Conservation (phyloP, 257 asterid genomes). For the Scutellaria barbata region DNA sequence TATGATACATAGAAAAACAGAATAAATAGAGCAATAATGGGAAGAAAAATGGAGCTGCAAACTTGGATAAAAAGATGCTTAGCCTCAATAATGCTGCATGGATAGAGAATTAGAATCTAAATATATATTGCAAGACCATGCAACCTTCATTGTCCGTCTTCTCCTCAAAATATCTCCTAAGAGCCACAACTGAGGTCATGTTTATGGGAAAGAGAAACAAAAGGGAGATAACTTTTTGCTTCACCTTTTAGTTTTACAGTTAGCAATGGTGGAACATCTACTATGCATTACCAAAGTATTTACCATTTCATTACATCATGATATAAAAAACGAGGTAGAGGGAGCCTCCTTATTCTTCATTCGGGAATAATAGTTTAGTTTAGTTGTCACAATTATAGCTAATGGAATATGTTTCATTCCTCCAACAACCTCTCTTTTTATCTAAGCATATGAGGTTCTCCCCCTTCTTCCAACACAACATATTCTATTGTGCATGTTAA, state of each 20-base stretch:
- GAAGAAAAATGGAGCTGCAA: constrained; percentile 44
- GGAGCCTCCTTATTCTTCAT: neutral
- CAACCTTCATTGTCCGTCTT: constrained; percentile 35
- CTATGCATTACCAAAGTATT: no score
- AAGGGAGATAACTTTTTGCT: neutral
- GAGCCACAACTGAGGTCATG: neutral
- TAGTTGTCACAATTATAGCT: constrained; percentile 34
- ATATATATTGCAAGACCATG: constrained; percentile 33
- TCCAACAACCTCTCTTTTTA: no score
- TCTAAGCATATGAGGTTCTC: no score
- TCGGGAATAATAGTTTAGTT: neutral
- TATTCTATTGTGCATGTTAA: constrained; percentile 13
- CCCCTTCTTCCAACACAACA: neutral
- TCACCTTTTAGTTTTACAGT: neutral
- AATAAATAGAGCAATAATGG: constrained; percentile 54
- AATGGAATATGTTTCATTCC: constrained; percentile 44
- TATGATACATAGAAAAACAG: constrained; percentile 36
- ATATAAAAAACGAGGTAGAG: neutral
- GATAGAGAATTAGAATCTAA: constrained; percentile 70
- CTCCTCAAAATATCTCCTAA: constrained; percentile 5
- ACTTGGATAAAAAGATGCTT: constrained; percentile 60
- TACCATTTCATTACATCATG: neutral
- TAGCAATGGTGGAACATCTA: no score
- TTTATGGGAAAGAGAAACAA: neutral
- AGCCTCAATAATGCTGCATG: constrained; percentile 58